These are phyloP conservation scores for Tetracladium setigerum DNA, from an alignment of 495 filamentous ascomycete species.

Conservation along the genomic window DNA sequence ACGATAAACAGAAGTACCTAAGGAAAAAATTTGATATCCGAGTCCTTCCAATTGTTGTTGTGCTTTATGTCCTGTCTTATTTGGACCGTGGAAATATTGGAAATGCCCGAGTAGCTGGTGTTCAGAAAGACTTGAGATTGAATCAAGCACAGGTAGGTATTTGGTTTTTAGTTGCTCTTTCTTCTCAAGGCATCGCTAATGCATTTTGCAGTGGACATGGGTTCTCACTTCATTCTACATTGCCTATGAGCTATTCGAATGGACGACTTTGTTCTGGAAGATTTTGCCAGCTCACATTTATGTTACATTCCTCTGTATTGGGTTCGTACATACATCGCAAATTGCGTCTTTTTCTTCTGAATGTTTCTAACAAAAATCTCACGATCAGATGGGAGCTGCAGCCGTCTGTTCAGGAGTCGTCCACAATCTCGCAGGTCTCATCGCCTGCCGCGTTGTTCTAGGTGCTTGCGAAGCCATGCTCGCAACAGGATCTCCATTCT, in stretches of 20 bases:
- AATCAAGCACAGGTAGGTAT: too few relatives aligned
- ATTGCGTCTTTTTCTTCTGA: too few relatives aligned
- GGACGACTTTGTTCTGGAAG: slow-evolving; percentile 65
- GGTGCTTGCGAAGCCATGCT: slow-evolving; percentile 66
- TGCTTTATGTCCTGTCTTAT: slow-evolving; percentile 43
- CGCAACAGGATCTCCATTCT: slow-evolving; percentile 64
- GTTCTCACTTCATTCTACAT: slow-evolving; percentile 70
- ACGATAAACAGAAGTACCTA: too few relatives aligned
- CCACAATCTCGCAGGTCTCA: slow-evolving; percentile 61
- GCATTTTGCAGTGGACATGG: slow-evolving; percentile 55
- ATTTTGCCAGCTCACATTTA: slow-evolving; percentile 52
- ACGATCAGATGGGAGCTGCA: too few relatives aligned
- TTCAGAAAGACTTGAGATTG: slow-evolving; percentile 51
- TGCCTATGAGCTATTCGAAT: slow-evolving; percentile 55
- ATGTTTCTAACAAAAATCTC: too few relatives aligned
- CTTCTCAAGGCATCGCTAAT: too few relatives aligned
- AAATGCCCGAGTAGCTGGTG: slow-evolving; percentile 67
- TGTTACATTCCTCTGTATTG: slow-evolving; percentile 44
- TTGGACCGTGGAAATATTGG: slow-evolving; percentile 57
- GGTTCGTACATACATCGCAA: too few relatives aligned
- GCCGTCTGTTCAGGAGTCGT: slow-evolving; percentile 53
- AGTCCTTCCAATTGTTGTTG: slow-evolving; percentile 53
- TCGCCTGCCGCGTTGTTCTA: slow-evolving; percentile 55
- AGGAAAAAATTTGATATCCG: slow-evolving; percentile 47
- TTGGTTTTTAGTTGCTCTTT: too few relatives aligned